A percentile compares a stretch with the other conserved stretches of the same genome.
phyloP scores from a whole-genome alignment of 1,139 yeast species.

The Diutina mesorugosa region DNA sequence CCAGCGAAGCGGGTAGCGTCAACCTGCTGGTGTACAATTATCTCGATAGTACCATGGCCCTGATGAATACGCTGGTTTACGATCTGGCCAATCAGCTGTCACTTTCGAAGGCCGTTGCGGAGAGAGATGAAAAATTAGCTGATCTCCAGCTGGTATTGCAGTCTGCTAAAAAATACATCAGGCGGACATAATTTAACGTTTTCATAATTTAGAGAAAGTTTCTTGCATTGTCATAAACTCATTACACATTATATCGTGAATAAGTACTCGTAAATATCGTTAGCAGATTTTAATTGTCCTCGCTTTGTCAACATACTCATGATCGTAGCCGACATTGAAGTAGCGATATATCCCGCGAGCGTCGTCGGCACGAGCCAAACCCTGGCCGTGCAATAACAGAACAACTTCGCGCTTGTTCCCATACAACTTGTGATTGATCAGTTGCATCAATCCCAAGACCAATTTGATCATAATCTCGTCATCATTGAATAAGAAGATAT shows the following conservation, averaged over 20 bases:
- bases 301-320: not conserved
- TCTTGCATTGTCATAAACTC: not conserved
- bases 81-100: not conserved
- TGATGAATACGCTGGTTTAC: not conserved
- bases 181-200: not conserved
- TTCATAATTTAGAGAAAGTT: not conserved
- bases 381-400: not conserved
- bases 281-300: not conserved
- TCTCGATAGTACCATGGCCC: not conserved
- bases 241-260: not conserved
- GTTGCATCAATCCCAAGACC: slow-evolving; percentile 1
- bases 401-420: not conserved
- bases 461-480: slow-evolving; percentile 1
- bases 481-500: not conserved
- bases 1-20: not conserved
- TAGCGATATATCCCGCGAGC: not conserved
- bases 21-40: not conserved
- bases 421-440: not conserved
- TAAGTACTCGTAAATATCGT: not conserved
- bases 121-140: not conserved
- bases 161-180: not conserved
- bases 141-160: not conserved
- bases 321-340: slow-evolving; percentile 1
- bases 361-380: not conserved
- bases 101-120: not conserved